Evolutionary conservation across 1,284 basidiomycete species (phyloP).

Genomic region (Sanghuangporus weigelae): DNA sequence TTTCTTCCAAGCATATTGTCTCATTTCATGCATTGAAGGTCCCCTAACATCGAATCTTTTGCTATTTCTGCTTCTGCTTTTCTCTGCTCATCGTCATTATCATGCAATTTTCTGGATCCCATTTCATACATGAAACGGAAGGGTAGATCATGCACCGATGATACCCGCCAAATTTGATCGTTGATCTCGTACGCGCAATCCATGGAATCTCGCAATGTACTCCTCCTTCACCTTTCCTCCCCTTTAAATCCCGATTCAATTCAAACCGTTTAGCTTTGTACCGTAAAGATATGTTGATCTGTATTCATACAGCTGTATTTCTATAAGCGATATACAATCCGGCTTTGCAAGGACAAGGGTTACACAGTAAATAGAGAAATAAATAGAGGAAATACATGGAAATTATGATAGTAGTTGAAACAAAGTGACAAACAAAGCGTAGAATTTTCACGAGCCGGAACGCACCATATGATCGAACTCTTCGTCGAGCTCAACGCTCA

Average conservation of each 20-base stretch:
- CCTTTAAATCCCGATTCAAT: background rate
- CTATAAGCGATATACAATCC: background rate
- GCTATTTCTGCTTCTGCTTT: background rate
- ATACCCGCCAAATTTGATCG: background rate
- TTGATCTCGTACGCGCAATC: background rate
- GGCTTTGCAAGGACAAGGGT: background rate
- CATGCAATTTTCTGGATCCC: background rate
- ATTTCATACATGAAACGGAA: background rate
- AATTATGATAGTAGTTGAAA: background rate
- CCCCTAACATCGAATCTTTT: background rate
- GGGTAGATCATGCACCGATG: background rate
- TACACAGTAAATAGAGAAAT: conserved; percentile 8
- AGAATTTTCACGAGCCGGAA: background rate
- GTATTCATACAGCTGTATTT: conserved; percentile 11
- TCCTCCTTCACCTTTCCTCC: background rate
- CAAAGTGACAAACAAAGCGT: background rate
- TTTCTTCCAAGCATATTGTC: background rate
- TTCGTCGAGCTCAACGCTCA: background rate
- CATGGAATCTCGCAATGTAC: background rate
- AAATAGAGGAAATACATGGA: background rate
- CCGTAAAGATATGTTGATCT: background rate
- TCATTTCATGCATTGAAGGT: background rate
- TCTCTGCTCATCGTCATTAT: background rate
- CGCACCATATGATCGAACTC: background rate
- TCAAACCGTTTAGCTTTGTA: background rate